Evolutionary conservation across 768 basidiomycete species (phyloP).

Genomic region (Cubamyces sp.): DNA sequence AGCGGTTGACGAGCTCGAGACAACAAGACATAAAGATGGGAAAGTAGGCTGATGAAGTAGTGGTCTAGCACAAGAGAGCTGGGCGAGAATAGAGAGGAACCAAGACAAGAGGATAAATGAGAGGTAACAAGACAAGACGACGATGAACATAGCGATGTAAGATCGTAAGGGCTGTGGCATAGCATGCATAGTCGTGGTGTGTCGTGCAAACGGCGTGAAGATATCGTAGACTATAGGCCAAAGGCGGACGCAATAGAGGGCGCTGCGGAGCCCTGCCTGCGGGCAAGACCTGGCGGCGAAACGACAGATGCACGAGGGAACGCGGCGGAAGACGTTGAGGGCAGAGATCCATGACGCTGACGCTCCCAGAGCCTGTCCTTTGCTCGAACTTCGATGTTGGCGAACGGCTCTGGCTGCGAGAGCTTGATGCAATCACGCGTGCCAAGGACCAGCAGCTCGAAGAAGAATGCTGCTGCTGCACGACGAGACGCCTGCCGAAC

Average conservation of each 20-base stretch:
- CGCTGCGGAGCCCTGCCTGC: constrained; percentile 28
- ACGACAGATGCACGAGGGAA: constrained; percentile 31
- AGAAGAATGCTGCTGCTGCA: constrained; percentile 96
- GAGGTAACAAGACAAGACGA: background rate
- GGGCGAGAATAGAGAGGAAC: background rate
- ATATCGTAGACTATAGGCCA: constrained; percentile 21
- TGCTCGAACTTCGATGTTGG: constrained; percentile 81
- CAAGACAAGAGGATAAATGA: background rate
- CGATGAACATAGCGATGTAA: background rate
- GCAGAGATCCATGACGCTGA: constrained; percentile 49
- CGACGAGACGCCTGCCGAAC: constrained; percentile 75
- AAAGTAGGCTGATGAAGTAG: background rate
- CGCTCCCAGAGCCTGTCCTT: constrained; percentile 89
- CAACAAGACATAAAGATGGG: background rate
- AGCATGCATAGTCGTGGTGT: too few species aligned
- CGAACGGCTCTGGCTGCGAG: constrained; percentile 73
- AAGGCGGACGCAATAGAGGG: constrained; percentile 33
- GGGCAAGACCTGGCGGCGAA: constrained; percentile 17
- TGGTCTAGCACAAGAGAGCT: background rate
- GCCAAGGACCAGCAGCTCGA: constrained; percentile 92
- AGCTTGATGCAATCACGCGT: constrained; percentile 91
- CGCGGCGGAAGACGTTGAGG: constrained; percentile 51
- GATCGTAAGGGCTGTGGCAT: background rate
- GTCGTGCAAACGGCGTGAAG: background rate
- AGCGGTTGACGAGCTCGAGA: background rate